A percentile compares a stretch with the other conserved stretches of the same genome.
Evolutionary conservation across 805 yeast species (phyloP).

Genomic region (Hanseniaspora clermontiae): DNA sequence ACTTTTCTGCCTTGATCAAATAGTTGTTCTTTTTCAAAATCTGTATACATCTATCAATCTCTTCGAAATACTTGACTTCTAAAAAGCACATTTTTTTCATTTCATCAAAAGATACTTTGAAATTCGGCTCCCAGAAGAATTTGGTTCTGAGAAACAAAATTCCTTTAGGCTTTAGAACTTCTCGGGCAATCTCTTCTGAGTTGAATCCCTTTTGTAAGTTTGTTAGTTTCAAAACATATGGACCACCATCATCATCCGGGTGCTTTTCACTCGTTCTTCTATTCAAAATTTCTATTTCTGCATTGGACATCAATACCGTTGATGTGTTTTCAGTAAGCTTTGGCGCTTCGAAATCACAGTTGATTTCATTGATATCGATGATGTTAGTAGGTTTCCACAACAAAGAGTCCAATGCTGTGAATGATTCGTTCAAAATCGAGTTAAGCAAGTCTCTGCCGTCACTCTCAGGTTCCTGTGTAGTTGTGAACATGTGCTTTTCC

Average conservation of each 20-base stretch:
- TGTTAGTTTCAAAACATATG: conserved; percentile 51
- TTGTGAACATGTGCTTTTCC: neutral
- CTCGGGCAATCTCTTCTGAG: conserved; percentile 38
- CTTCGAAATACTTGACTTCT: conserved; percentile 38
- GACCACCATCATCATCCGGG: conserved; percentile 31
- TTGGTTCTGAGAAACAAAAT: conserved; percentile 48
- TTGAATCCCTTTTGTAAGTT: conserved; percentile 47
- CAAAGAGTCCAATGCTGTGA: neutral
- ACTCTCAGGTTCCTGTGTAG: neutral
- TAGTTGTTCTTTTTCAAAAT: conserved; percentile 19
- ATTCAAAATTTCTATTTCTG: conserved; percentile 9
- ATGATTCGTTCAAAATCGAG: neutral
- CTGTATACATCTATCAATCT: conserved; percentile 26
- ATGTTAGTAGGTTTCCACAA: neutral
- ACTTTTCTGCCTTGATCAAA: conserved; percentile 2
- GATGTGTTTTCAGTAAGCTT: conserved; percentile 4
- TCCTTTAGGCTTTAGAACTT: conserved; percentile 51
- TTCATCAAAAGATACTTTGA: conserved; percentile 51
- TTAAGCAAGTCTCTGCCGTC: neutral
- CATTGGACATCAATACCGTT: conserved; percentile 11
- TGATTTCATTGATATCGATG: conserved; percentile 6
- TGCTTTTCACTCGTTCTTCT: conserved; percentile 1
- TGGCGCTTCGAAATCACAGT: conserved; percentile 7
- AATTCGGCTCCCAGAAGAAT: conserved; percentile 45
- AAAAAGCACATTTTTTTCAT: conserved; percentile 29